Base-by-base conservation (phyloP, 352 stramenopile species). In the Globisporangium lucens region DNA sequence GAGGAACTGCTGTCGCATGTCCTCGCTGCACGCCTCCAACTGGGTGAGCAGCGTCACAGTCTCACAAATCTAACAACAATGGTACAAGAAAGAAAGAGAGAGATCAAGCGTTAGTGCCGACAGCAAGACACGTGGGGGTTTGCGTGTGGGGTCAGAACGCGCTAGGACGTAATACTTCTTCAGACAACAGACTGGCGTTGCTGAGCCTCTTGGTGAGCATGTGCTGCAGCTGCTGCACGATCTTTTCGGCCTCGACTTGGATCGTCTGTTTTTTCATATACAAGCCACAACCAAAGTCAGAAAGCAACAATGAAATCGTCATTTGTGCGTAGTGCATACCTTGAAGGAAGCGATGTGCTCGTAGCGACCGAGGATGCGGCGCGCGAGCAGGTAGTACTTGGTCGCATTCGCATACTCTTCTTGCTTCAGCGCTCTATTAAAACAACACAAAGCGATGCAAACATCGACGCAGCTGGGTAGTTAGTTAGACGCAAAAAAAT, bases 271-370 rank as follows among this genome's bases (percentile, higher is more conserved):
- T 58, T 17, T 24, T 20, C 13, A 3, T 29, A 59, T 12, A 41
- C 53, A 59, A 20, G 35, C 6, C 1, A 33, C n/a, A 17, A 20
- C 2, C 8, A 36, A 13, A 1, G 22, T 30, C 27, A 46, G 38
- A 46, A 24, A 24, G 24, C 24, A 24, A 24, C 24, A 24, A 24
- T 24, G 24, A 24, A 24, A 24, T 24, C 24, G 24, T 24, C 24
- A 24, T 24, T 24, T 24, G 24, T 24, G 8, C 0, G 8, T 5
- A 13, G 35, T 41, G 13, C 52, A 30, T 30, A 89, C 85, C 70
- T 94, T 93, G 72, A 96, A 97, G 10, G 88, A 96, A 36, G 87
- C 82, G 38, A 97, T 95, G 71, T 97, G 86, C 59, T 94, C 85
- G 69, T 97, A 96, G 64, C 89, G 74, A 7, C 80, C 79, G 29